These are phyloP conservation scores for Senna tora DNA, from an alignment of 306 rosid genomes.

Conservation along the genomic window DNA sequence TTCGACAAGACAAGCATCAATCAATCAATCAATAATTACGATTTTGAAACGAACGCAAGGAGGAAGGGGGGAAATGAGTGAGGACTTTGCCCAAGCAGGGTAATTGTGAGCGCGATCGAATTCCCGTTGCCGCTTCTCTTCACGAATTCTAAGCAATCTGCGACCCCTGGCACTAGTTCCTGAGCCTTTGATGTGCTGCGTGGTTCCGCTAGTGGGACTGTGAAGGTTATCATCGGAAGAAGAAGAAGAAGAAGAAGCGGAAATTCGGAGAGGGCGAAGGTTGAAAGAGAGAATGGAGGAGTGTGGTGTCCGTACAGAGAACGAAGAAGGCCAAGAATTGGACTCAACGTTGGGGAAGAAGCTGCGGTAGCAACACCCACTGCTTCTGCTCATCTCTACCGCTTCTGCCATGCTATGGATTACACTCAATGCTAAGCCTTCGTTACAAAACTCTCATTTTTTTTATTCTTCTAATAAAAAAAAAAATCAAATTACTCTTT, in stretches of 20 bases:
- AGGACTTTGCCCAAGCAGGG: slow-evolving; percentile 91
- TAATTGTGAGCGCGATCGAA: slow-evolving; percentile 68
- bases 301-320: background rate
- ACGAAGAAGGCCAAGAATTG: background rate
- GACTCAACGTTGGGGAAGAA: background rate
- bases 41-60: background rate
- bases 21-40: no score
- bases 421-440: background rate
- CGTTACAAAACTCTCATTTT: background rate
- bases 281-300: background rate
- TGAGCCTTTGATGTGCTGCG: slow-evolving; percentile 50
- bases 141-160: slow-evolving; percentile 76
- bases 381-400: slow-evolving; percentile 1
- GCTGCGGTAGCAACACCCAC: background rate
- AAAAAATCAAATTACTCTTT: no score
- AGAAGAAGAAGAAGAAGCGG: slow-evolving; percentile 10
- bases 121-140: slow-evolving; percentile 80
- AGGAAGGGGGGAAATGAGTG: background rate
- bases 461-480: no score
- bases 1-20: background rate
- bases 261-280: slow-evolving; percentile 10
- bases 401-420: background rate
- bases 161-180: slow-evolving; percentile 88
- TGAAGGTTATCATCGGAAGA: slow-evolving; percentile 2
- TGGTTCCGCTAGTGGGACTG: background rate